These are phyloP conservation scores for Colletotrichum sp. DNA, from an alignment of 2,329 filamentous ascomycete species.

Conservation along the genomic window DNA sequence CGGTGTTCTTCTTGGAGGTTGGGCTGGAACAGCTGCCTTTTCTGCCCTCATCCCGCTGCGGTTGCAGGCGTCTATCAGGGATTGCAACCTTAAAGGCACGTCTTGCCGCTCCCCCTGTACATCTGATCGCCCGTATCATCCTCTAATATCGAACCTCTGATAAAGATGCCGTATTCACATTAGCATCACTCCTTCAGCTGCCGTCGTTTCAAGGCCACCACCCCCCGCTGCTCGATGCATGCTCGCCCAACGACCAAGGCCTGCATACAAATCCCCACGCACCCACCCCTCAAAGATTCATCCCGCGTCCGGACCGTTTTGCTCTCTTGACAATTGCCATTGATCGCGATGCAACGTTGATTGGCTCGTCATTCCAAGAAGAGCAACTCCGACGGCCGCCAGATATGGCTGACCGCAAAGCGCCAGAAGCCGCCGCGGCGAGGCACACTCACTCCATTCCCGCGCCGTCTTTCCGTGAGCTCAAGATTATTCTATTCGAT, in stretches of 20 bases:
- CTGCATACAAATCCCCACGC: not conserved
- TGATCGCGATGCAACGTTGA: not conserved
- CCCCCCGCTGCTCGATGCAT: not conserved
- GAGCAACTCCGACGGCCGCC: not conserved
- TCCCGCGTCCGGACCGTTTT: not conserved
- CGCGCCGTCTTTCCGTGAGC: conserved; percentile 58
- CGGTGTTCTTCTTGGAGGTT: not conserved
- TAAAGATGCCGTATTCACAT: conserved; percentile 11
- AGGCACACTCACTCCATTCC: conserved; percentile 41
- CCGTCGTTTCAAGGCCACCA: not conserved
- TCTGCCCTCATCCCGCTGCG: not conserved
- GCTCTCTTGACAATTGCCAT: not conserved
- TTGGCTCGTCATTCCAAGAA: not conserved
- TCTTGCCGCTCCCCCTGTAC: not conserved
- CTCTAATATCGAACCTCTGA: conserved; percentile 2
- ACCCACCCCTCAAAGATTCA: not conserved
- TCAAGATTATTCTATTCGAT: conserved; percentile 34
- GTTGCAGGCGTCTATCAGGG: not conserved
- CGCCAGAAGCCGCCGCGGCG: conserved; percentile 10
- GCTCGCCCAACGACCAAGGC: not conserved
- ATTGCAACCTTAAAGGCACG: conserved; percentile 21
- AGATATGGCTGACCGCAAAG: conserved; percentile 22
- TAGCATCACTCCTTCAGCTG: not conserved
- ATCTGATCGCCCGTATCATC: not conserved
- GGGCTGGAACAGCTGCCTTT: not conserved